phyloP scores from a whole-genome alignment of 805 yeast genomes.

The Clavispora carvajalis region DNA sequence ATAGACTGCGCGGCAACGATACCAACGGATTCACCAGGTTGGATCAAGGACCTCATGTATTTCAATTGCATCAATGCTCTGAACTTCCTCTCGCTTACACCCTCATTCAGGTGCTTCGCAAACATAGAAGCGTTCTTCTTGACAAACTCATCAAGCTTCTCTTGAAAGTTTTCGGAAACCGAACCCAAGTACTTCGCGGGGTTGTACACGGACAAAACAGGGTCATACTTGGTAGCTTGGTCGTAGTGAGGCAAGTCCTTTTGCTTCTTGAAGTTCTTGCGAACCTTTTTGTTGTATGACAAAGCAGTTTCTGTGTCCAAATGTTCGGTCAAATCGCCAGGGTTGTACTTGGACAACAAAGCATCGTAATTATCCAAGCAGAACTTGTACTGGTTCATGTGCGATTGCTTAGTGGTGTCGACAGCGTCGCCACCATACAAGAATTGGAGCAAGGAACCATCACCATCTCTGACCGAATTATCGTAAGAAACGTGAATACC shows the following conservation, averaged over 20 bases:
- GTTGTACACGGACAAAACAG: slow-evolving; percentile 76
- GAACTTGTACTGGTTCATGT: slow-evolving; percentile 89
- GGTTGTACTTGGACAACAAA: slow-evolving; percentile 78
- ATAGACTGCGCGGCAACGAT: slow-evolving; percentile 96
- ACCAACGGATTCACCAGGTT: slow-evolving; percentile 98
- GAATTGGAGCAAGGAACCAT: slow-evolving; percentile 90
- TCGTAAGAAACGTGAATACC: slow-evolving; percentile 95
- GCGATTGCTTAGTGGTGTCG: slow-evolving; percentile 91
- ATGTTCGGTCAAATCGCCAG: slow-evolving; percentile 63
- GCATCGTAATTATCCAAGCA: slow-evolving; percentile 89
- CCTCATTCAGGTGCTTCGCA: slow-evolving; percentile 45
- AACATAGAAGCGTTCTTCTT: slow-evolving; percentile 51
- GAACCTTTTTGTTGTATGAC: slow-evolving; percentile 74
- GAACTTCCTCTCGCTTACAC: slow-evolving; percentile 74
- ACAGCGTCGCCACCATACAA: slow-evolving; percentile 96
- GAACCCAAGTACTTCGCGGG: slow-evolving; percentile 91
- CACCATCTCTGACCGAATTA: slow-evolving; percentile 92
- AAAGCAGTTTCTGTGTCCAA: slow-evolving; percentile 82
- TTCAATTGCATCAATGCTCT: slow-evolving; percentile 96
- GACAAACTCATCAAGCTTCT: slow-evolving; percentile 67
- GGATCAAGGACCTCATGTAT: slow-evolving; percentile 90
- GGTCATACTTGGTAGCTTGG: slow-evolving; percentile 70
- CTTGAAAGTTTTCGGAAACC: slow-evolving; percentile 85
- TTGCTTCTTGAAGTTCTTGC: slow-evolving; percentile 66
- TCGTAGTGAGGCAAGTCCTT: slow-evolving; percentile 56